Evolutionary conservation across 169 alveolate genomes (phyloP).

Genomic region (Cryptosporidium ryanae): DNA sequence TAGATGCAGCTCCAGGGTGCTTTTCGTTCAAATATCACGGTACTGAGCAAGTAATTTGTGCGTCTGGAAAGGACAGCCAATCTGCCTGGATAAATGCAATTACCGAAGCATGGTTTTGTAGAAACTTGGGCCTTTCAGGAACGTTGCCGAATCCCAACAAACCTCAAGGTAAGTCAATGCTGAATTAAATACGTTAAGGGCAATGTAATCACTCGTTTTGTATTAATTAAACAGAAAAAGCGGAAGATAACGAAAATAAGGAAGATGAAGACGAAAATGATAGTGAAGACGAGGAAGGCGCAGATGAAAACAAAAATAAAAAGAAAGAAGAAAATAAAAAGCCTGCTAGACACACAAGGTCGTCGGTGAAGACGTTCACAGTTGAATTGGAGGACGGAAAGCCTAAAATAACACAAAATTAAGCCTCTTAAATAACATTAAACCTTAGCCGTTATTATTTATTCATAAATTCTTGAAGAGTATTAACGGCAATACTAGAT

Average conservation of each 20-base stretch:
- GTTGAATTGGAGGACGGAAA: conserved; percentile 68
- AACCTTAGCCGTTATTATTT: background rate
- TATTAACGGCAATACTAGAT: background rate
- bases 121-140: conserved; percentile 81
- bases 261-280: background rate
- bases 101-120: conserved; percentile 83
- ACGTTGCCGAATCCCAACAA: conserved; percentile 29
- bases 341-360: conserved; percentile 9
- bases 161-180: conserved; percentile 8
- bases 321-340: background rate
- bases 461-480: background rate
- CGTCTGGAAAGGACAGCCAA: conserved; percentile 77
- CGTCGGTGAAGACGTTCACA: conserved; percentile 60
- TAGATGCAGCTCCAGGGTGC: conserved; percentile 74
- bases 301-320: too few relatives aligned
- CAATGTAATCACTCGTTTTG: too few relatives aligned
- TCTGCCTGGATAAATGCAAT: conserved; percentile 82
- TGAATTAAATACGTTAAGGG: too few relatives aligned
- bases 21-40: conserved; percentile 79
- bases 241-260: background rate
- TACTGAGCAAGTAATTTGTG: conserved; percentile 79
- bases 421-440: background rate
- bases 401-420: conserved; percentile 56
- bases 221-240: background rate
- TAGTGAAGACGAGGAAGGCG: too few relatives aligned